Conservation (phyloP, 2,329 filamentous ascomycete genomes). For the Furcasterigmium sp. region DNA sequence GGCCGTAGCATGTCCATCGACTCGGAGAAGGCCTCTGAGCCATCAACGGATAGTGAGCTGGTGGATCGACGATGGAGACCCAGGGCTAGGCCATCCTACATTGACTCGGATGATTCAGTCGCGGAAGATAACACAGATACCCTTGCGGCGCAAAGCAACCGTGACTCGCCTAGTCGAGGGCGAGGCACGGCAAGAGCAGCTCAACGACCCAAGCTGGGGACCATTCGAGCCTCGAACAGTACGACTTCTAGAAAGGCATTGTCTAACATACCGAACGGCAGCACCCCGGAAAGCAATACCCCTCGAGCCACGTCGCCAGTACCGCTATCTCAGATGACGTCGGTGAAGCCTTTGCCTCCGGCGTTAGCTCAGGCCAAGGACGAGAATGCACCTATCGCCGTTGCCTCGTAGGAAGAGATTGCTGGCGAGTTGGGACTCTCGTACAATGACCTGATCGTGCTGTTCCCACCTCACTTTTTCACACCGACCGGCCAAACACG, state of each 20-base stretch:
- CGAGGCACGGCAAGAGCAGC: slow-evolving; percentile 25
- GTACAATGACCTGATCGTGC: neutral
- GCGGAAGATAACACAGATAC: slow-evolving; percentile 22
- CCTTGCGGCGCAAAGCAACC: slow-evolving; percentile 12
- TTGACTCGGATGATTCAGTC: slow-evolving; percentile 13
- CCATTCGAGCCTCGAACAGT: slow-evolving; percentile 37
- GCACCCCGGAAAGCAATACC: slow-evolving; percentile 8
- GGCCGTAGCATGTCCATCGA: slow-evolving; percentile 28
- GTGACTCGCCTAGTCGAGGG: slow-evolving; percentile 17
- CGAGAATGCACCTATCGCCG: slow-evolving; percentile 2
- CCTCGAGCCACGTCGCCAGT: slow-evolving; percentile 5
- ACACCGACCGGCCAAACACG: too few species aligned
- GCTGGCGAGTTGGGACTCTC: neutral
- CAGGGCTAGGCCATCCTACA: slow-evolving; percentile 13
- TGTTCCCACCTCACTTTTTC: neutral
- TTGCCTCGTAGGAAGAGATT: neutral
- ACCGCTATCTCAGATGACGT: too few species aligned
- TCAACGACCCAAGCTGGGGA: slow-evolving; percentile 39
- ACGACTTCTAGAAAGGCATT: slow-evolving; percentile 19
- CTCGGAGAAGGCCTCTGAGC: slow-evolving; percentile 20
- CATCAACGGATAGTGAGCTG: slow-evolving; percentile 11
- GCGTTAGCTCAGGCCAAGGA: slow-evolving; percentile 3
- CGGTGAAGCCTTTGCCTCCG: slow-evolving; percentile 6
- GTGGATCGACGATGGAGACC: slow-evolving; percentile 9
- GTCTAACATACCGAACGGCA: slow-evolving; percentile 15